Evolutionary conservation across 129 eudicot species (phyloP), one percentile per base, ranked within the genome.

Genomic region (Kitagawia praeruptora): DNA sequence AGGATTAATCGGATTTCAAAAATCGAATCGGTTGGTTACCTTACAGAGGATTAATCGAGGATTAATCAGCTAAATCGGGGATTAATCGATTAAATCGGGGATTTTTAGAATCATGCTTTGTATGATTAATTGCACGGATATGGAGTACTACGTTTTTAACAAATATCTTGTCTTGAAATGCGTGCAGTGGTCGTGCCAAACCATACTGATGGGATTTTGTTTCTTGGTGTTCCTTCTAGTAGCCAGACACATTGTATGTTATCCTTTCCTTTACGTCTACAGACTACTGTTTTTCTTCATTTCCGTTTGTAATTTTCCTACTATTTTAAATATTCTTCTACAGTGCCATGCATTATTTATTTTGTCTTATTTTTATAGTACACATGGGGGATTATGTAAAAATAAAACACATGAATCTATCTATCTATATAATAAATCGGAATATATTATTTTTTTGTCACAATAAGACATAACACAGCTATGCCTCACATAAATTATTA

Each of bases 111-210:
- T n/a, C n/a, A n/a, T n/a, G n/a, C n/a, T n/a, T 74, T 19, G 0
- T n/a, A 7, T 27, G 9, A 42, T 44, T 74, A 41, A 44, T 9
- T 12, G 0, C 5, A 7, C 5, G 42, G 19, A 19, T 3, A 3
- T 3, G 3, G n/a, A n/a, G n/a, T n/a, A n/a, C n/a, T n/a, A n/a
- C 8, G 16, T 21, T 23, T 21, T 1, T 51, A 77, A 37, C 34
- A 11, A 12, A 40, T 58, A 18, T 18, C 67, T 18, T 39, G 76
- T 44, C 19, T 31, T 74, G 77, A 2, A 13, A 38, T 74, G 21
- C 34, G 15, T 86, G 91, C 96, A 94, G 98, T 94, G 98, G 98
- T 94, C 98, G 74, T 94, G 98, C 97, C 92, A 94, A 83, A 94
- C 98, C 0, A 92, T 94, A 80, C 71, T 92, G 80, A 90, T 94